Base-by-base conservation (phyloP, 257 asterid species). In the Ilex aquifolium region DNA sequence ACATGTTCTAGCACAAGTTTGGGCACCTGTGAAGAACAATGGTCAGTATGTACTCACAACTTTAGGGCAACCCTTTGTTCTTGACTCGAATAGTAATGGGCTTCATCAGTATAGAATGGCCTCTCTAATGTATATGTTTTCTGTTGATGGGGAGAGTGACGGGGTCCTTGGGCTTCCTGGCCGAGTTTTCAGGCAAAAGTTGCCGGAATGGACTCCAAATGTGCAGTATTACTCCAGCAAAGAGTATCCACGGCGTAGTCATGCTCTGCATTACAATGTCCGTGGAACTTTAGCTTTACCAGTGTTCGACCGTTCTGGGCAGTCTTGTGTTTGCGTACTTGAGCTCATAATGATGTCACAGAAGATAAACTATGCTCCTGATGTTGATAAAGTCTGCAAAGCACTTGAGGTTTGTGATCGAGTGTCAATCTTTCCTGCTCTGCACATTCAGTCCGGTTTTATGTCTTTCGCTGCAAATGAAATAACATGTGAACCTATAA, bases 301-400 rank as follows among this genome's bases (percentile, higher is more conserved):
- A 56, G 94, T 91, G 61, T 91, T 91, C 78, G 98, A 91, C 63
- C 88, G 88, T 46, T 83, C 95, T 61, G 94, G 95, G 49, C 96
- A 84, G 75, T 76, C 86, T 44, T 88, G 96, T 40, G 77, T 91
- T 74, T 96, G 96, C 29, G 98, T 91, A 31, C 70, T 88, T 39
- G 98, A 91, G 82, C 91, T 91, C 70, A 91, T 91, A 77, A 88
- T 88, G 96, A 91, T 96, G 66, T 88, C 94, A 60, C 95, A 86
- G 73, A 88, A 82, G 76, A 85, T 88, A 74, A 88, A 91, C 52
- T 91, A 88, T 76, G 96, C 96, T 64, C 89, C 95, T 0, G 98
- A 91, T 83, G 96, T 91, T 53, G 94, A 88, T 81, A 91, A 81
- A 84, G 95, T 91, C 49, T 91, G 98, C 91, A 91, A 88, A 75